Evolutionary conservation across 2,329 filamentous ascomycete species (phyloP).

Genomic region (Hortaea werneckii): DNA sequence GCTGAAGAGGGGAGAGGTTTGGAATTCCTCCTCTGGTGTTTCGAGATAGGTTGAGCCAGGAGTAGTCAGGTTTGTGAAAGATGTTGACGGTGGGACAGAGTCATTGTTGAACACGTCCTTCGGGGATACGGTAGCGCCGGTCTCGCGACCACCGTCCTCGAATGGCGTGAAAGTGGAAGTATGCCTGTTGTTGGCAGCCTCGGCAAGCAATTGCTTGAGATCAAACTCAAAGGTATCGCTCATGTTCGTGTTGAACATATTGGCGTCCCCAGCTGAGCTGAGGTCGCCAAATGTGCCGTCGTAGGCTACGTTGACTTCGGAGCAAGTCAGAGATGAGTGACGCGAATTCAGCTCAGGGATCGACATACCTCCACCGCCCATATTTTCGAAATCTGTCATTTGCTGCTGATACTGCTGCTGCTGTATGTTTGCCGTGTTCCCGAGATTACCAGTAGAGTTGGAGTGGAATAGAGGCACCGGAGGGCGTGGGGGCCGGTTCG

Average conservation of each 20-base stretch:
- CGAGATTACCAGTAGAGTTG: conserved; percentile 27
- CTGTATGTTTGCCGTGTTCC: conserved; percentile 24
- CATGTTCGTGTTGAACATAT: conserved; percentile 15
- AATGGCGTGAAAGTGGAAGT: conserved; percentile 16
- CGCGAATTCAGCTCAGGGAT: conserved; percentile 1
- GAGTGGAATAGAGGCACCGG: conserved; percentile 61
- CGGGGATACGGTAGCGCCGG: conserved; percentile 62
- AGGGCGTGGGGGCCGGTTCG: conserved; percentile 36
- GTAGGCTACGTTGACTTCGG: conserved; percentile 36
- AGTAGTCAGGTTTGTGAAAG: conserved; percentile 76
- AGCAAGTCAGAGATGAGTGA: conserved; percentile 12
- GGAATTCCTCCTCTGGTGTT: conserved; percentile 61
- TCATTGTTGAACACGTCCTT: conserved; percentile 66
- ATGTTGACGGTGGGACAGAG: conserved; percentile 71
- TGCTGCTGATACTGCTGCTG: conserved; percentile 33
- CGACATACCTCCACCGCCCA: conserved; percentile 47
- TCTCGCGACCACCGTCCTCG: conserved; percentile 28
- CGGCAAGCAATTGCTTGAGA: conserved; percentile 22
- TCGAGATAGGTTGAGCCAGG: conserved; percentile 64
- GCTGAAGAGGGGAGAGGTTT: conserved; percentile 69
- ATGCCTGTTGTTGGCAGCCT: conserved; percentile 34
- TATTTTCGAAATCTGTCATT: conserved; percentile 31
- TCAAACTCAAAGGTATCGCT: conserved; percentile 17
- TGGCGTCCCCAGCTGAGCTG: conserved; percentile 21
- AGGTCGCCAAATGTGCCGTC: conserved; percentile 38